Evolutionary conservation across 495 filamentous ascomycete genomes (phyloP).

Genomic region (Umbilicaria muhlenbergii): DNA sequence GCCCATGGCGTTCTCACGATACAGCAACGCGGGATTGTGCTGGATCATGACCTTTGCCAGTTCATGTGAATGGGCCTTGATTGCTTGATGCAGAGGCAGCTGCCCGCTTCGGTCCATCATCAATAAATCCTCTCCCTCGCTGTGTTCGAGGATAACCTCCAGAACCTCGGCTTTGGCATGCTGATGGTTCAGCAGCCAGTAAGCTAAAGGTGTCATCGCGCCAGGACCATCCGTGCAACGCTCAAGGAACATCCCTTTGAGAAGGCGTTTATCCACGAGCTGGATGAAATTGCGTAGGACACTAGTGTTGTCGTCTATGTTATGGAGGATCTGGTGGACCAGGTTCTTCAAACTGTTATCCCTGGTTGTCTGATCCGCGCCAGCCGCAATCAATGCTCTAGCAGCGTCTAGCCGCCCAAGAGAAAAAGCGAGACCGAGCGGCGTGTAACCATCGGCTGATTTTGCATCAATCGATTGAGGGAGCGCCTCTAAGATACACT

Average conservation of each 20-base stretch:
- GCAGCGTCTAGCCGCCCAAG: constrained; percentile 34
- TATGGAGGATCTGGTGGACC: constrained; percentile 35
- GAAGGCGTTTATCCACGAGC: constrained; percentile 34
- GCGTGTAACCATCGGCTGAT: constrained; percentile 38
- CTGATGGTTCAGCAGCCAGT: constrained; percentile 16
- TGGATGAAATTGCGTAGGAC: constrained; percentile 28
- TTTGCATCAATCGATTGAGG: constrained; percentile 43
- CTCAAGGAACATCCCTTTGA: constrained; percentile 28
- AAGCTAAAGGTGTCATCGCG: constrained; percentile 33
- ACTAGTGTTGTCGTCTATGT: constrained; percentile 8
- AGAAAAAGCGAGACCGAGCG: constrained; percentile 41
- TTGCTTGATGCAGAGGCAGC: constrained; percentile 42
- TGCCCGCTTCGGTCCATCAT: constrained; percentile 53
- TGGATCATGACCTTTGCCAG: constrained; percentile 35
- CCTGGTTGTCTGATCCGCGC: constrained; percentile 45
- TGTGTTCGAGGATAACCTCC: constrained; percentile 32
- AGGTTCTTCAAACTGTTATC: constrained; percentile 40
- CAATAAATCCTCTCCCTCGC: constrained; percentile 36
- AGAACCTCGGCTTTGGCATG: constrained; percentile 13
- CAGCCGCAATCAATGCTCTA: constrained; percentile 42
- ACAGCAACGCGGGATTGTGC: constrained; percentile 38
- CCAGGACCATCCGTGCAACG: constrained; percentile 24
- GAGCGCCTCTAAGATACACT: constrained; percentile 40
- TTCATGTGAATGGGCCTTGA: constrained; percentile 21
- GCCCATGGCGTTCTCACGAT: constrained; percentile 55